These are phyloP conservation scores for Hydrangea macrophylla DNA, from an alignment of 148 eudicot species.

Conservation along the genomic window DNA sequence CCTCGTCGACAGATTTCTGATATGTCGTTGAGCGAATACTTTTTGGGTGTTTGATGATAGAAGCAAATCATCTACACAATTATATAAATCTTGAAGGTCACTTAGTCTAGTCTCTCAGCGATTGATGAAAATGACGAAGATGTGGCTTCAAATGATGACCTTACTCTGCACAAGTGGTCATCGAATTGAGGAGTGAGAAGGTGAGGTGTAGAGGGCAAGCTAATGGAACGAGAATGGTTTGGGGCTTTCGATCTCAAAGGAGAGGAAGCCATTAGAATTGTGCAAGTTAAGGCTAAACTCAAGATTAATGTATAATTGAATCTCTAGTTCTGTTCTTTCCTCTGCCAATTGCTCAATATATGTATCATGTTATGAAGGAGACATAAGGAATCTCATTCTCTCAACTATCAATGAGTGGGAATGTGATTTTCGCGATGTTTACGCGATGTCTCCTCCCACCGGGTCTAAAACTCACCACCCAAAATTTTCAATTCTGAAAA, in stretches of 20 bases:
- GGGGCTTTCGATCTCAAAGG: background rate
- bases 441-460: background rate
- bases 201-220: conserved; percentile 20
- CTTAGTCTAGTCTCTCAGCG: conserved; percentile 15
- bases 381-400: background rate
- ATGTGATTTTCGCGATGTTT: too few relatives aligned
- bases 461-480: too few relatives aligned
- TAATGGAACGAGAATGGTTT: conserved; percentile 20
- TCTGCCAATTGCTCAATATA: background rate
- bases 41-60: too few relatives aligned
- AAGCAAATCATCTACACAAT: too few relatives aligned
- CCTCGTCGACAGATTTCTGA: too few relatives aligned
- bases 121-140: too few relatives aligned
- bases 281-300: too few relatives aligned
- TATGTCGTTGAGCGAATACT: too few relatives aligned
- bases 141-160: conserved; percentile 20
- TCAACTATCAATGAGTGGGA: background rate
- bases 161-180: conserved; percentile 21
- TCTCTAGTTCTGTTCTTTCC: too few relatives aligned
- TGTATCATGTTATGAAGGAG: too few relatives aligned
- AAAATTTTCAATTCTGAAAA: too few relatives aligned
- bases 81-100: conserved; percentile 17
- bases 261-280: conserved; percentile 5
- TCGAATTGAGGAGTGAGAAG: conserved; percentile 20
- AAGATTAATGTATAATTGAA: too few relatives aligned